A percentile compares a stretch with the other conserved stretches of the same genome.
These are phyloP conservation scores for Forsythia suspensa DNA, from an alignment of 257 asterid species.

Conservation along the genomic window DNA sequence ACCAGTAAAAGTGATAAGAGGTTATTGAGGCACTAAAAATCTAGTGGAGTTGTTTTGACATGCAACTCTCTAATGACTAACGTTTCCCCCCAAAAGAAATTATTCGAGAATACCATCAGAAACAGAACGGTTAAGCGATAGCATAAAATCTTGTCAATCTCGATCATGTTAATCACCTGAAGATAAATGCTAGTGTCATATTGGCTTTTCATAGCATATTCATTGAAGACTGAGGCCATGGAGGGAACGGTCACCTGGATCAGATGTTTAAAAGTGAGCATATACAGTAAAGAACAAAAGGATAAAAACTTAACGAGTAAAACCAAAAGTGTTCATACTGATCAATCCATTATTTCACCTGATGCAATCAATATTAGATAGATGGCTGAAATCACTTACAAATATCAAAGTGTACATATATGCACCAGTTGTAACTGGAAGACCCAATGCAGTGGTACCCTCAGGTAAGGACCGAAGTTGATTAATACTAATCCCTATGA, in stretches of 20 bases:
- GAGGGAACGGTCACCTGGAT: conserved; percentile 96
- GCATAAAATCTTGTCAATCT: conserved; percentile 7
- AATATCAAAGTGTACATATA: conserved; percentile 82
- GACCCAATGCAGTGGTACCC: conserved; percentile 77
- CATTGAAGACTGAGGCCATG: conserved; percentile 95
- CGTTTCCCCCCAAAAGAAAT: background rate
- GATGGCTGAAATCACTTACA: conserved; percentile 61
- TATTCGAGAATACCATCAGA: conserved; percentile 7
- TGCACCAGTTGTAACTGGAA: conserved; percentile 83
- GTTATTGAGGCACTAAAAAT: conserved; percentile 8
- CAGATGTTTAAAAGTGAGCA: conserved; percentile 19
- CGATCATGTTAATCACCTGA: conserved; percentile 55
- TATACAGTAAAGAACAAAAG: conserved; percentile 9
- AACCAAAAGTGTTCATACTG: conserved; percentile 8
- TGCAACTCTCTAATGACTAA: conserved; percentile 5
- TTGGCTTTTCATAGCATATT: conserved; percentile 97
- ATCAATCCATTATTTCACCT: conserved; percentile 13
- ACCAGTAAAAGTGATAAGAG: conserved; percentile 8
- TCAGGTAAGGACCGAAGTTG: conserved; percentile 89
- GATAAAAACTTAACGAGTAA: background rate
- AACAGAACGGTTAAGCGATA: conserved; percentile 6
- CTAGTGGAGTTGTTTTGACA: conserved; percentile 1
- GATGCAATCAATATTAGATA: conserved; percentile 19
- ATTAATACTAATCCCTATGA: conserved; percentile 91
- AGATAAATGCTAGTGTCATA: conserved; percentile 96